Evolutionary conservation across 2,329 filamentous ascomycete species (phyloP).

Genomic region (Paraphaeosphaeria sporulosa): DNA sequence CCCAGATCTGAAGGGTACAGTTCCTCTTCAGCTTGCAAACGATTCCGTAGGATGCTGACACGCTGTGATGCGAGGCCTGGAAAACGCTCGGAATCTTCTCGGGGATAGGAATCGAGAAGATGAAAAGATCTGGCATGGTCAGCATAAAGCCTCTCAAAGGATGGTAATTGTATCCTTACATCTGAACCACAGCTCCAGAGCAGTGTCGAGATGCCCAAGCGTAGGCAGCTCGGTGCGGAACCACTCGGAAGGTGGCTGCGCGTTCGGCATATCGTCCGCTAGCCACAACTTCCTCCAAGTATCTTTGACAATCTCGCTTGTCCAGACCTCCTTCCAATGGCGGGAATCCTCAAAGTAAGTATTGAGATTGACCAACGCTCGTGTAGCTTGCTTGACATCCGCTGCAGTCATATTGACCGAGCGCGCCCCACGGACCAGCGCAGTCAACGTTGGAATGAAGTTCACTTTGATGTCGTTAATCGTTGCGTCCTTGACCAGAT

Average conservation of each 20-base stretch:
- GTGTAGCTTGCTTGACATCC: slow-evolving; percentile 52
- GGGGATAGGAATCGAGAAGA: slow-evolving; percentile 65
- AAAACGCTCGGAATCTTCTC: slow-evolving; percentile 67
- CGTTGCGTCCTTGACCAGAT: slow-evolving; percentile 44
- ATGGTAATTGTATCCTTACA: slow-evolving; percentile 34
- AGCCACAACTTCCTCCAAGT: slow-evolving; percentile 57
- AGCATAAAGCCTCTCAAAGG: slow-evolving; percentile 6
- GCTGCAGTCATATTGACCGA: slow-evolving; percentile 47
- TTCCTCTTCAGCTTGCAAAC: slow-evolving; percentile 68
- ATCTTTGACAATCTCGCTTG: slow-evolving; percentile 55
- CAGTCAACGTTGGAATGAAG: slow-evolving; percentile 52
- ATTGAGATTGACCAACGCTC: slow-evolving; percentile 53
- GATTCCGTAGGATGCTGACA: slow-evolving; percentile 67
- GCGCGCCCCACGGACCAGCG: slow-evolving; percentile 50
- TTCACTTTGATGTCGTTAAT: slow-evolving; percentile 49
- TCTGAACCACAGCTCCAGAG: slow-evolving; percentile 57
- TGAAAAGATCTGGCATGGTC: slow-evolving; percentile 55
- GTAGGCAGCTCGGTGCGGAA: slow-evolving; percentile 56
- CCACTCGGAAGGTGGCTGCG: slow-evolving; percentile 53
- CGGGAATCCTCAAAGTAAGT: slow-evolving; percentile 55
- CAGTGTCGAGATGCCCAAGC: slow-evolving; percentile 55
- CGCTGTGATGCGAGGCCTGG: slow-evolving; percentile 69
- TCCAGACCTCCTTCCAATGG: slow-evolving; percentile 58
- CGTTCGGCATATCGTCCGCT: slow-evolving; percentile 53
- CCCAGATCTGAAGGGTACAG: slow-evolving; percentile 69